Percentiles rank a stretch among this genome's conserved stretches.
These are phyloP conservation scores for Lactarius hatsudake DNA, from an alignment of 768 basidiomycete genomes.

Conservation along the genomic window DNA sequence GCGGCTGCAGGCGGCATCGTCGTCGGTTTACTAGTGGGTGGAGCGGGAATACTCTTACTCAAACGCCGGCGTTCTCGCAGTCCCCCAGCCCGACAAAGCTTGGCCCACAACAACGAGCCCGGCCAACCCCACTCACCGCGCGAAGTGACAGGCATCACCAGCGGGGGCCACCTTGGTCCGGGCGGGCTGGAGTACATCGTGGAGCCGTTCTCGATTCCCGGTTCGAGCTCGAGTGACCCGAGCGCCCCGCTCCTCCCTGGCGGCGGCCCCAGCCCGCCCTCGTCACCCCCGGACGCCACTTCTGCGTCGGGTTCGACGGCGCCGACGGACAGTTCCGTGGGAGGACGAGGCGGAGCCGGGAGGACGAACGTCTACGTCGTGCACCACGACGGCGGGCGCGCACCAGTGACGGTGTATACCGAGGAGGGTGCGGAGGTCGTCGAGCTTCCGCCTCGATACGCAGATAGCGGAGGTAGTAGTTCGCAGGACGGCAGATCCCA, in stretches of 20 bases:
- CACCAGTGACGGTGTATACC: constrained; percentile 59
- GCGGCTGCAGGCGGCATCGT: constrained; percentile 31
- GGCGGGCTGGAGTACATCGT: constrained; percentile 19
- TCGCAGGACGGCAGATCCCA: background rate
- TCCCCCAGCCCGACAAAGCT: no score
- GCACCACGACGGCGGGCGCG: constrained; percentile 56
- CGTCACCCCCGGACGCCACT: constrained; percentile 5
- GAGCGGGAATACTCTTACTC: constrained; percentile 16
- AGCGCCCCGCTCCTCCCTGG: constrained; percentile 4
- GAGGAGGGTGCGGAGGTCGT: constrained; percentile 54
- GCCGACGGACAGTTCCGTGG: constrained; percentile 1
- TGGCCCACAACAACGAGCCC: background rate
- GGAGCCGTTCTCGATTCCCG: constrained; percentile 26
- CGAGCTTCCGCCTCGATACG: constrained; percentile 57
- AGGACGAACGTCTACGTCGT: constrained; percentile 50
- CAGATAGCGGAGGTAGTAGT: constrained; percentile 11
- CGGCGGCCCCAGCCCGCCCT: background rate
- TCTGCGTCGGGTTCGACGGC: constrained; percentile 20
- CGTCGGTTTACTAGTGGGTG: constrained; percentile 30
- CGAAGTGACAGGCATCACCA: constrained; percentile 3
- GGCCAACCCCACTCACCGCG: background rate
- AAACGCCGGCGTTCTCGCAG: background rate
- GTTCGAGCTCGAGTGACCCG: constrained; percentile 6
- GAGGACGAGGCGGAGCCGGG: constrained; percentile 8
- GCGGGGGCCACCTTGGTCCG: background rate